Base-by-base conservation (phyloP, 148 eudicot species). In the Rhododendron kiyosumense region DNA sequence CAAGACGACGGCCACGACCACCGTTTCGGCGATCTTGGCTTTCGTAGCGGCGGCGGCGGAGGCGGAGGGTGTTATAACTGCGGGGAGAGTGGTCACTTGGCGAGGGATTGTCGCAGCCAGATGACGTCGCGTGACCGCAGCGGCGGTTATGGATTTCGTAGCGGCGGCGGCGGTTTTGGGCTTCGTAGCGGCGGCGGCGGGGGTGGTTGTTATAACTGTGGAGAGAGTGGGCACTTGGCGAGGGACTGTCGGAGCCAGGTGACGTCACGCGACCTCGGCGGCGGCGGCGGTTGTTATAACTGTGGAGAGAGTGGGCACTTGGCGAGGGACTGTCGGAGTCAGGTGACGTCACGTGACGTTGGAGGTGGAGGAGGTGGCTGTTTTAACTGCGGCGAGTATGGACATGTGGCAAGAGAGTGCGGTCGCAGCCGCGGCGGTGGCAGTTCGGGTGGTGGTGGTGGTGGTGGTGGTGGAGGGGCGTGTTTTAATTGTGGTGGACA, bases 351-450 rank as follows among this genome's bases (percentile, higher is more conserved):
- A n/a, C 71, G 61, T 15, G 85, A 45, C 10, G 86, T 86, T 1
- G 85, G 93, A 0, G 89, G 87, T 1, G 85, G 93, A 2, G 89
- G 87, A 3, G 89, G 89, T 9, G 89, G 87, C 2, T 88, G 92
- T 43, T 90, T 87, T 45, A 86, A 61, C 38, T 90, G 90, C 69
- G 92, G 90, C 0, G 85, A 69, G 45, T 32, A 34, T 24, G 90
- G 92, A 48, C 89, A 87, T 65, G 2, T 89, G 89, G 89, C 91
- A 1, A 83, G 91, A 83, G 91, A 89, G 10, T 89, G 91, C 61
- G 41, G 76, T 11, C 36, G 76, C n/a, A 84, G 76, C 18, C 26
- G 82, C 0, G 52, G 88, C 2, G 83, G 86, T 59, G 65, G 65
- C 24, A 6, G 63, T 22, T 22, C 0, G 61, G 87, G 88, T 9